A percentile compares a stretch with the other conserved stretches of the same genome.
These are phyloP conservation scores for Sclerotinia trifoliorum DNA, from an alignment of 2,329 filamentous ascomycete species.

Conservation along the genomic window DNA sequence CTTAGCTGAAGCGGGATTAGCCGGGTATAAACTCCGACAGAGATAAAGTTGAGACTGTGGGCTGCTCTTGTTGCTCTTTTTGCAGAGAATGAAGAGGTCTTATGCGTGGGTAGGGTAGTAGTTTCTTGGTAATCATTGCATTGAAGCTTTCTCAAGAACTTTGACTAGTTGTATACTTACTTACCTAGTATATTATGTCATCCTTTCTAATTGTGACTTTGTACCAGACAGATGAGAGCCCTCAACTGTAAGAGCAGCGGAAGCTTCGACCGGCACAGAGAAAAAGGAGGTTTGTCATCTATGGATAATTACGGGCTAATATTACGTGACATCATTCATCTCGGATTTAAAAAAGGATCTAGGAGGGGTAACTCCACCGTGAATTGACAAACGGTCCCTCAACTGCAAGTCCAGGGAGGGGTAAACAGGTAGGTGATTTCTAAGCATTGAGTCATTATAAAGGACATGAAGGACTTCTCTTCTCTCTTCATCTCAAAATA, in stretches of 20 bases:
- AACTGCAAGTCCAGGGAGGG: neutral
- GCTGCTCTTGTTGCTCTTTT: neutral
- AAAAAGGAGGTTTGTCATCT: neutral
- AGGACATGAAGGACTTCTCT: neutral
- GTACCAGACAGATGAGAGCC: neutral
- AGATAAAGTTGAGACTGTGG: neutral
- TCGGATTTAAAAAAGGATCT: conserved; percentile 1
- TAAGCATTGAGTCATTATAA: neutral
- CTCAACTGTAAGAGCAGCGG: neutral
- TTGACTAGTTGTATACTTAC: neutral
- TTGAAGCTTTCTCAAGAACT: neutral
- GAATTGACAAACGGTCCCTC: neutral
- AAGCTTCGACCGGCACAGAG: neutral
- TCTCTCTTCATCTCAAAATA: neutral
- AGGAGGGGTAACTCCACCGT: conserved; percentile 2
- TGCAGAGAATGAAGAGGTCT: neutral
- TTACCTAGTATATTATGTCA: neutral
- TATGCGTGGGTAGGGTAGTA: no score
- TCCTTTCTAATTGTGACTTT: neutral
- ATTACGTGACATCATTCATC: neutral
- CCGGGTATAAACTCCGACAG: neutral
- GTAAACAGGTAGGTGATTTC: neutral
- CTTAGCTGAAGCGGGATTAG: neutral
- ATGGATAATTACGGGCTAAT: neutral
- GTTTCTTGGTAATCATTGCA: neutral